Base-by-base conservation (phyloP, 371 early-diverging fungal genomes). In the Syncephalastrum racemosum region DNA sequence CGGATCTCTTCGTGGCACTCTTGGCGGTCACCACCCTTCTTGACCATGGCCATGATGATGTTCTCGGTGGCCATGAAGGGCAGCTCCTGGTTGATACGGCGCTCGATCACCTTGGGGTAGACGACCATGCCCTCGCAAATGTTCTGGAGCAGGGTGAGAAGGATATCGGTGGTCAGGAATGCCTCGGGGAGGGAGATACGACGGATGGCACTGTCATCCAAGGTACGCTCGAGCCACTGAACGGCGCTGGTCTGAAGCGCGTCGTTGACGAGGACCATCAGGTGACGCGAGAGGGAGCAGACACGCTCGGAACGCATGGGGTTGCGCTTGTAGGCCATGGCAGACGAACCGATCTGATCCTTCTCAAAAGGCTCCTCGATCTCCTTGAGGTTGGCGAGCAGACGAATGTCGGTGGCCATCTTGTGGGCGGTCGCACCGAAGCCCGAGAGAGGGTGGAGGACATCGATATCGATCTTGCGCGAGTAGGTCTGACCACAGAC, bases 301-400 rank as follows among this genome's bases (percentile, higher is more conserved):
- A 94, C 90, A 64, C 99, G 93, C 68, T 98, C 99, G 65, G 90
- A 92, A 47, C 97, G 90, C 97, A 98, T 98, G 36, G 99, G 99
- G 84, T 98, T 98, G 66, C 98, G 92, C 90, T 98, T 98, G 82
- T 98, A 98, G 54, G 99, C 98, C 99, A 98, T 97, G 52, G 99
- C 99, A 36, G 95, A 95, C 40, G 91, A 90, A 13, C 98, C 98
- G 56, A 98, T 97, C 79, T 98, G 99, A 73, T 96, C 96, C 82
- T 92, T 94, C 75, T 97, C 97, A 59, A 98, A 97, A 20, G 97
- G 99, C 71, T 98, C 99, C 77, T 97, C 98, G 47, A 98, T 84
- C 70, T 98, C 98, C 85, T 98, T 98, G 64, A 96, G 75, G 68
- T 94, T 90, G 31, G 96, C 97, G 66, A 98, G 83, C 43, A 98